Conservation (phyloP, 2,329 filamentous ascomycete species). For the Diaporthe ilicicola region DNA sequence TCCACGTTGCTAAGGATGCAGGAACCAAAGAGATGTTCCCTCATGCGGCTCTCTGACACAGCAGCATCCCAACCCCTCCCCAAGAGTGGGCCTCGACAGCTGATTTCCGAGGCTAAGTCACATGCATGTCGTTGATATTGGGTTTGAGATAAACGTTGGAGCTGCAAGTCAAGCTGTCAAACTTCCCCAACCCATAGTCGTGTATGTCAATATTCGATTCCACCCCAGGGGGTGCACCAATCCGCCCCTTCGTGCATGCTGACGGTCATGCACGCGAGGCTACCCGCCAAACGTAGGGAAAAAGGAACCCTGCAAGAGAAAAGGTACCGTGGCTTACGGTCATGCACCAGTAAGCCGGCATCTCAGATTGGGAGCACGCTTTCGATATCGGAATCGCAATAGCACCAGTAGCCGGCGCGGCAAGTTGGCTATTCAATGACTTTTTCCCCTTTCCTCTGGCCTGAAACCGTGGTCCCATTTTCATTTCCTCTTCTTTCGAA, state of each 20-base stretch:
- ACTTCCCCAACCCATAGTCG: neutral
- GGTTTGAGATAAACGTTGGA: neutral
- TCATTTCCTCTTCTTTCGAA: neutral
- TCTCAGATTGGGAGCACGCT: neutral
- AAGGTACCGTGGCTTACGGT: constrained; percentile 12
- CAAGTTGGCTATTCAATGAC: neutral
- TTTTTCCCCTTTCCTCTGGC: neutral
- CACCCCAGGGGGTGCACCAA: neutral
- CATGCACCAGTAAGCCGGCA: neutral
- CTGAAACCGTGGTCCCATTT: neutral
- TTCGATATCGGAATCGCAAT: neutral
- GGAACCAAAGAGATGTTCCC: neutral
- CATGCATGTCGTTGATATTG: neutral
- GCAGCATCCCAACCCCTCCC: neutral
- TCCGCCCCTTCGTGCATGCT: neutral
- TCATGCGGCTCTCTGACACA: too few relatives aligned
- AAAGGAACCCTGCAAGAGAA: neutral
- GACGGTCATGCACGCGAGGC: neutral
- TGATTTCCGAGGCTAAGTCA: neutral
- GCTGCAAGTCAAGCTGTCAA: neutral
- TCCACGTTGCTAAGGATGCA: neutral
- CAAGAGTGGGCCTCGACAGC: too few relatives aligned
- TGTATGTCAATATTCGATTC: neutral
- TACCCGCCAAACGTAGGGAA: neutral
- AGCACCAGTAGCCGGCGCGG: neutral